These are phyloP conservation scores for Chernovozyma aurita DNA, from an alignment of 1,139 yeast species.

Conservation along the genomic window DNA sequence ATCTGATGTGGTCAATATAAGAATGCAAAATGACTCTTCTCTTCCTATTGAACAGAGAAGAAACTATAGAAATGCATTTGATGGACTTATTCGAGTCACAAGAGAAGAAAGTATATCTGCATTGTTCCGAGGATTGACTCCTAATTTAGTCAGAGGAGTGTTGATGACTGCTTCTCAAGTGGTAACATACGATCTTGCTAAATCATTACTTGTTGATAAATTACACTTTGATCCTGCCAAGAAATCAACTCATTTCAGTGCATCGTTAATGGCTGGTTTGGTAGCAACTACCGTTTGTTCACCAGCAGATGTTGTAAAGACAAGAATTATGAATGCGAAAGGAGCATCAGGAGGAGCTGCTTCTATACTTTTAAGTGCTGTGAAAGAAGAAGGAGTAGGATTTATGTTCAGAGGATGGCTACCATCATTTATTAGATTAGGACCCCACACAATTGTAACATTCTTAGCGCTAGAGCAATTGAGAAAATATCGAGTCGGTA, in stretches of 20 bases:
- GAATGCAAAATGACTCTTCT: conserved; percentile 87
- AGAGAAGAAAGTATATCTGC: conserved; percentile 58
- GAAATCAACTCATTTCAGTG: conserved; percentile 70
- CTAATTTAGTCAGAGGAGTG: conserved; percentile 76
- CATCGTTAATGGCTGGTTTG: conserved; percentile 74
- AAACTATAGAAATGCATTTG: conserved; percentile 73
- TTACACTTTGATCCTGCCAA: conserved; percentile 55
- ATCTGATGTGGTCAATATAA: conserved; percentile 79
- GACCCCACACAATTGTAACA: conserved; percentile 86
- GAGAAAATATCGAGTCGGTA: conserved; percentile 53
- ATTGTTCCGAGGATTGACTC: conserved; percentile 69
- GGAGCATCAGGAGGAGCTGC: conserved; percentile 47
- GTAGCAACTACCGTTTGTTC: conserved; percentile 90
- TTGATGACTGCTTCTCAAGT: conserved; percentile 92
- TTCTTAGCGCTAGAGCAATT: conserved; percentile 78
- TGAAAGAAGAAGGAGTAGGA: conserved; percentile 64
- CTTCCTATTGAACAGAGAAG: conserved; percentile 63
- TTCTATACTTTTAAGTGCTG: conserved; percentile 49
- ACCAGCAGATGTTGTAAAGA: conserved; percentile 88
- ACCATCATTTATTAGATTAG: conserved; percentile 80
- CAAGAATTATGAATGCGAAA: conserved; percentile 76
- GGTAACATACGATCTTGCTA: conserved; percentile 80
- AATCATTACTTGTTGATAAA: conserved; percentile 50
- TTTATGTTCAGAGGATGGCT: conserved; percentile 91
- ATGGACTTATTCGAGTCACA: conserved; percentile 62